Conservation (phyloP, 768 basidiomycete species). For the Rhizopogon vinicolor region DNA sequence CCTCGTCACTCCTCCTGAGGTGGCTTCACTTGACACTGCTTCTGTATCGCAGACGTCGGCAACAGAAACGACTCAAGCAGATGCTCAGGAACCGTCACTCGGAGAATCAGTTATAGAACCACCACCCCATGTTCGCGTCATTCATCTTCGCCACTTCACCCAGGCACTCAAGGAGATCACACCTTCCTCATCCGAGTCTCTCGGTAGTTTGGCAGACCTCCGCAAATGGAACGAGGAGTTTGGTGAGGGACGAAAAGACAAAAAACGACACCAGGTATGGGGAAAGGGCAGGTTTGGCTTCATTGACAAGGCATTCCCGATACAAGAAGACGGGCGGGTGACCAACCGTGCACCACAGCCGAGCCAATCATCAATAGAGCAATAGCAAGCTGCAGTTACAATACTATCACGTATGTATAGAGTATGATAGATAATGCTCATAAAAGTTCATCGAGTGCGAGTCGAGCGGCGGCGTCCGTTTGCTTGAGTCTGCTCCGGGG, state of each 20-base stretch:
- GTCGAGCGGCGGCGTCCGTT: slow-evolving; percentile 16
- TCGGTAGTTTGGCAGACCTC: slow-evolving; percentile 70
- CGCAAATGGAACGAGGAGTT: slow-evolving; percentile 93
- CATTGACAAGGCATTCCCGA: slow-evolving; percentile 38
- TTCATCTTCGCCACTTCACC: slow-evolving; percentile 64
- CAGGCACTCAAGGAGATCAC: slow-evolving; percentile 88
- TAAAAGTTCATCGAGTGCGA: slow-evolving; percentile 11
- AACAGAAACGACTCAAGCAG: slow-evolving; percentile 1
- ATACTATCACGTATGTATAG: slow-evolving; percentile 11
- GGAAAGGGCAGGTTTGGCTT: slow-evolving; percentile 91
- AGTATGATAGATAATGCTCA: slow-evolving; percentile 10
- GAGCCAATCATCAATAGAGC: slow-evolving; percentile 18
- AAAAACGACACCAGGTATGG: slow-evolving; percentile 70
- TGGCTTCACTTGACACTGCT: slow-evolving; percentile 1
- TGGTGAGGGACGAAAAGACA: slow-evolving; percentile 75
- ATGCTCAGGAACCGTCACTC: slow-evolving; percentile 4
- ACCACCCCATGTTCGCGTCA: slow-evolving; percentile 29
- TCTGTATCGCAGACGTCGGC: not conserved
- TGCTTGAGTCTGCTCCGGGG: slow-evolving; percentile 14
- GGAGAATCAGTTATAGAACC: not conserved
- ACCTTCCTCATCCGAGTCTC: slow-evolving; percentile 80
- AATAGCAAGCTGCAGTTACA: slow-evolving; percentile 13
- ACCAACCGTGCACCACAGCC: slow-evolving; percentile 3
- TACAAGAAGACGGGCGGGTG: slow-evolving; percentile 43
- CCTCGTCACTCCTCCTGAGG: not conserved